Evolutionary conservation across 1,139 yeast genomes (phyloP), one percentile per base, ranked within the genome.

Genomic region (Arxiozyma heterogenica): DNA sequence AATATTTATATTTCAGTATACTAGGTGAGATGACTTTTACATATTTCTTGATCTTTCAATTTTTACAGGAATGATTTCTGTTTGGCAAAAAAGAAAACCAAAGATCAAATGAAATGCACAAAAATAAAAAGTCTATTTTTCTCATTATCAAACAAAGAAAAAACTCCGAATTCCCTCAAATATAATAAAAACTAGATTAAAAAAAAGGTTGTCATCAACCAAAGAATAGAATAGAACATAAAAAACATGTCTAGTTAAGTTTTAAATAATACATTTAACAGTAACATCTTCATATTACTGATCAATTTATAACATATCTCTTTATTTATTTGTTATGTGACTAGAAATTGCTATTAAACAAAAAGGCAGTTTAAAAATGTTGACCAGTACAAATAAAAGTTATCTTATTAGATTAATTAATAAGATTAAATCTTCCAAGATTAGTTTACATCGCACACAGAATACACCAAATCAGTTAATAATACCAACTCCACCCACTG

Each of bases 401-500:
- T 30, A 8, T 30, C 11, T 30, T 30, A 30, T 30, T 5, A 30
- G 38, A 12, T 8, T 30, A 30, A 30, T 30, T 30, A 30, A 30
- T 30, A 30, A 30, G 11, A 30, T 30, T 30, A 30, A 8, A 30
- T 30, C 38, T 30, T 8, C 38, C 11, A 30, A 30, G 15, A 30
- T 9, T 12, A 30, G 38, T 12, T 12, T 30, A 30, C 5, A 30
- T 30, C 15, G 11, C 11, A 8, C 38, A 30, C 38, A 9, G 11
- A 43, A 21, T 4, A 8, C 27, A 12, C 1, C 45, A 21, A 43
- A 43, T 3, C 22, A 22, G 4, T 12, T 43, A 25, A 5, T 43
- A 12, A 11, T 15, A 7, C 58, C 70, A 11, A 60, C 64, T 4
- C 63, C 68, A 21, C 70, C 70, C 1, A 56, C 64, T 3, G 70